phyloP scores from a whole-genome alignment of 495 filamentous ascomycete genomes.

The Neurospora sp. region DNA sequence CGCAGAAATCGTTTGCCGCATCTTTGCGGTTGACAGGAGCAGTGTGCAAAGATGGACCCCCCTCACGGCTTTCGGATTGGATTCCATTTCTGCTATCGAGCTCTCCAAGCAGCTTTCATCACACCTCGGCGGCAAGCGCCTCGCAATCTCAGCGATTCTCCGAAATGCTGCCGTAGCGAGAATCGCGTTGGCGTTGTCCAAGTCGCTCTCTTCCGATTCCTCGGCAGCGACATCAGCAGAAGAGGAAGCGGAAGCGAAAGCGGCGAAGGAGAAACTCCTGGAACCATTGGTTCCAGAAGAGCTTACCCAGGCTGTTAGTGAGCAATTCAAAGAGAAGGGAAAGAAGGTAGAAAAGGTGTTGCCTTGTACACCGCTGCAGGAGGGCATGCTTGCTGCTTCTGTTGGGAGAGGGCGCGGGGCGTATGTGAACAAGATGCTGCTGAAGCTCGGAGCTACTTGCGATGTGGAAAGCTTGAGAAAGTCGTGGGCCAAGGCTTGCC shows the following conservation, averaged over 20 bases:
- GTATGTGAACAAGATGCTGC: constrained; percentile 36
- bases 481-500: constrained; percentile 42
- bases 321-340: constrained; percentile 23
- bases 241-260: neutral
- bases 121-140: constrained; percentile 22
- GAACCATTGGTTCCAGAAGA: constrained; percentile 26
- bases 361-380: constrained; percentile 74
- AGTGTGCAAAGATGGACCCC: constrained; percentile 45
- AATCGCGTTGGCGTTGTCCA: constrained; percentile 33
- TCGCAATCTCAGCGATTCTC: constrained; percentile 55
- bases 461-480: neutral
- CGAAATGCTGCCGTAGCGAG: constrained; percentile 47
- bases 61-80: constrained; percentile 50
- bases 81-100: constrained; percentile 71
- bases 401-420: constrained; percentile 19
- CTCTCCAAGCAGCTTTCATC: constrained; percentile 44
- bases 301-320: constrained; percentile 22
- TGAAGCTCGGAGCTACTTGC: constrained; percentile 13
- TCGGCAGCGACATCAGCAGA: neutral
- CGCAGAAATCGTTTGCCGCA: constrained; percentile 29
- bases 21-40: constrained; percentile 39
- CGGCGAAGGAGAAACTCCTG: neutral
- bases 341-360: constrained; percentile 43
- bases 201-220: neutral
- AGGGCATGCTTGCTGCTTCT: constrained; percentile 63